Evolutionary conservation across 345 rosid species (phyloP), one percentile per base, ranked within the genome.

Genomic region (Psidium friedrichsthalianum): DNA sequence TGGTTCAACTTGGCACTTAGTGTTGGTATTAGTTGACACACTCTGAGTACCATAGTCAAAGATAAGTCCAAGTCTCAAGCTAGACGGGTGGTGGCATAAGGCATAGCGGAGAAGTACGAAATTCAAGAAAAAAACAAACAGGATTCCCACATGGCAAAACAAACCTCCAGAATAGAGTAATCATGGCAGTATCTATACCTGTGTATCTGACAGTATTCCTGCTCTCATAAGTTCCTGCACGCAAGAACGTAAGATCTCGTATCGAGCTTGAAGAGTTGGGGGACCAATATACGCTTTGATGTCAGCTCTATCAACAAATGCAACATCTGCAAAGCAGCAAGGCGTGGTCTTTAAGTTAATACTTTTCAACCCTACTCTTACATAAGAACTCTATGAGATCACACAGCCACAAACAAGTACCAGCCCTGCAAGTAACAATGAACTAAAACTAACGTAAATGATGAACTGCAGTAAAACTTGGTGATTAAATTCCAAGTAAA

Each of bases 231-330:
- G 94, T 88, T 97, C 99, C 84, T 93, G 95, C 89, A 95, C 86
- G 88, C 98, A 96, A 82, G 99, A 95, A 84, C 95, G 92, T 82
- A 97, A 88, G 87, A 96, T 97, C 88, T 95, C 98, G 80, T 94
- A 96, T 85, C 99, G 98, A 87, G 98, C 99, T 89, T 93, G 93
- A 90, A 95, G 92, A 87, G 94, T 94, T 88, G 99, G 99, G 86
- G 99, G 99, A 85, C 99, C 99, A 84, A 97, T 94, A 85, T 96
- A 97, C 55, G 99, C 99, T 91, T 97, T 97, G 87, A 97, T 94
- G 89, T 97, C 99, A 82, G 99, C 98, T 87, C 99, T 92, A 86
- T 97, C 98, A 83, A 97, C 96, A 86, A 97, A 97, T 52, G 99
- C 99, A 87, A 97, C 89, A 93, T 97, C 99, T 97, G 92, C 87